These are phyloP conservation scores for Aspergillus sp. DNA, from an alignment of 2,329 filamentous ascomycete species.

Conservation along the genomic window DNA sequence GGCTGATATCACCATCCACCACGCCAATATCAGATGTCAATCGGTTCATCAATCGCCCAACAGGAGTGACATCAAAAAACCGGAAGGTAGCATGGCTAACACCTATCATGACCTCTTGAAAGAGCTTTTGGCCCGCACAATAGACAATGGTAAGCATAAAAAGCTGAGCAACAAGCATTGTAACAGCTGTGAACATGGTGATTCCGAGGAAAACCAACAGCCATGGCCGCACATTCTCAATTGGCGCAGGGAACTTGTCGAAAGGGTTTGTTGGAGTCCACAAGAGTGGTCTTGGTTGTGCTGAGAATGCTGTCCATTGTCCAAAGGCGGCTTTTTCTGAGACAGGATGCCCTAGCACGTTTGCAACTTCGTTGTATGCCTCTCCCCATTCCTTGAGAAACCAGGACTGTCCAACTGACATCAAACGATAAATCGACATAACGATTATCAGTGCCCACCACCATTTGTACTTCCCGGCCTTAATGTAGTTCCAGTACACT, in stretches of 20 bases:
- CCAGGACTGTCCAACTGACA: slow-evolving; percentile 69
- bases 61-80: slow-evolving; percentile 87
- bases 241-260: slow-evolving; percentile 63
- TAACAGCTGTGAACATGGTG: slow-evolving; percentile 59
- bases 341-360: slow-evolving; percentile 20
- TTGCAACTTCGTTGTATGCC: slow-evolving; percentile 53
- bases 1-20: slow-evolving; percentile 80
- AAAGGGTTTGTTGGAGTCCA: slow-evolving; percentile 27
- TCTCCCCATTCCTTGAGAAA: slow-evolving; percentile 88
- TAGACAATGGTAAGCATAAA: slow-evolving; percentile 77
- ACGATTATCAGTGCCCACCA: slow-evolving; percentile 67
- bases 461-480: slow-evolving; percentile 71
- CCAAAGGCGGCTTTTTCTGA: slow-evolving; percentile 9
- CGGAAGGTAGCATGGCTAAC: slow-evolving; percentile 81
- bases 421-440: slow-evolving; percentile 63
- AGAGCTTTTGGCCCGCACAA: slow-evolving; percentile 72
- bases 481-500: slow-evolving; percentile 84
- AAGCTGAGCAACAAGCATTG: slow-evolving; percentile 62
- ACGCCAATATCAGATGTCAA: slow-evolving; percentile 88
- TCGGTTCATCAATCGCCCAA: slow-evolving; percentile 88
- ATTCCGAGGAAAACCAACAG: slow-evolving; percentile 68
- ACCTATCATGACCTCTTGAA: slow-evolving; percentile 67
- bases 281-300: slow-evolving; percentile 7
- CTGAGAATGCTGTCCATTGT: slow-evolving; percentile 5
- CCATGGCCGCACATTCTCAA: slow-evolving; percentile 70